phyloP scores from a whole-genome alignment of 2,329 filamentous ascomycete species.

The Emmonsiellopsis sp. region DNA sequence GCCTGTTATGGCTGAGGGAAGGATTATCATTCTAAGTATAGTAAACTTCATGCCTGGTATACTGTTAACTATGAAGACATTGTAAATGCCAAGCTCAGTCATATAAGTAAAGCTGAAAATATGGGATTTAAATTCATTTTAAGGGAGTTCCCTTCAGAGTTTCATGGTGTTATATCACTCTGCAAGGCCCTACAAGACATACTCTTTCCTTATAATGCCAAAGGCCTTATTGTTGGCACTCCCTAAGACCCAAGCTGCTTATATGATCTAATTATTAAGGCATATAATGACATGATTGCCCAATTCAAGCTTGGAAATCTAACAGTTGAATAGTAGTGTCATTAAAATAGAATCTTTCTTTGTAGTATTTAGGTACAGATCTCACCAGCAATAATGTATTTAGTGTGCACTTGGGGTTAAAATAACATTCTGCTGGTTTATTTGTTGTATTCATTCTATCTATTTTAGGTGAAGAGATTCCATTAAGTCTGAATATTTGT shows the following conservation, averaged over 20 bases:
- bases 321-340: no score
- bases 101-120: constrained; percentile 13
- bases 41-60: constrained; percentile 17
- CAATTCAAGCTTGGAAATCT: no score
- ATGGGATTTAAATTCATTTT: constrained; percentile 19
- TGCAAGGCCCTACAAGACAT: constrained; percentile 15
- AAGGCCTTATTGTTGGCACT: constrained; percentile 9
- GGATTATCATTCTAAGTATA: no score
- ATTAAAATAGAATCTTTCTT: no score
- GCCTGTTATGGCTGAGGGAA: no score
- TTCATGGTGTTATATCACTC: constrained; percentile 17
- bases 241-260: constrained; percentile 10
- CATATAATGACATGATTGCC: constrained; percentile 11
- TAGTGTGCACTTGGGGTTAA: no score
- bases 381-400: no score
- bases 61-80: constrained; percentile 19
- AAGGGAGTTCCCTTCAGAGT: constrained; percentile 17
- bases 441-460: no score
- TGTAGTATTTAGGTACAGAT: no score
- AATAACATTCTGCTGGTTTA: no score
- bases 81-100: constrained; percentile 11
- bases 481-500: no score
- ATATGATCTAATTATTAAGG: constrained; percentile 15
- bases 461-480: no score
- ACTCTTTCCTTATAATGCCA: constrained; percentile 10